A percentile compares a stretch with the other conserved stretches of the same genome.
Evolutionary conservation across 2,329 filamentous ascomycete species (phyloP).

Genomic region (Monilinia aucupariae): DNA sequence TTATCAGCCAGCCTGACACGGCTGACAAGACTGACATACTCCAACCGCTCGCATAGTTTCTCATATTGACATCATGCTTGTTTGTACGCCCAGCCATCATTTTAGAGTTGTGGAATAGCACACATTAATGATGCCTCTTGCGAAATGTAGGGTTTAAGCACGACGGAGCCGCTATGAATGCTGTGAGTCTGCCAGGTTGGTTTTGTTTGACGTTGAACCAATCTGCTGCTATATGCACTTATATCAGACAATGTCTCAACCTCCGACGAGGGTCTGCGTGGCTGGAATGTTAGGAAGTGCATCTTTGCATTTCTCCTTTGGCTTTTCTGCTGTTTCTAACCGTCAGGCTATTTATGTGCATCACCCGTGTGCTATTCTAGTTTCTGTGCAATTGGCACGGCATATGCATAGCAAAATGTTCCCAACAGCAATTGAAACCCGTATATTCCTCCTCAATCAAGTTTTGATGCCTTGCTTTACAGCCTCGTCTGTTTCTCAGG

Average conservation of each 20-base stretch:
- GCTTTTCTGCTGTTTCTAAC: not conserved
- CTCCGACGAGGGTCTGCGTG: not conserved
- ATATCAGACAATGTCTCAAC: not conserved
- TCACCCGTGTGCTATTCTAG: not conserved
- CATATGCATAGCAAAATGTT: not conserved
- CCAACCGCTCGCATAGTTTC: not conserved
- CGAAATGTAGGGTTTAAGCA: not conserved
- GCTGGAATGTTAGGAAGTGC: not conserved
- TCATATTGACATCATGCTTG: not conserved
- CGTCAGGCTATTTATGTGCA: not conserved
- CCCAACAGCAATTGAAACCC: not conserved
- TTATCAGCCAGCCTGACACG: not conserved
- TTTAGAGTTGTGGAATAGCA: not conserved
- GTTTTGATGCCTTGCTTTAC: not conserved
- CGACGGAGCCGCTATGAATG: no score
- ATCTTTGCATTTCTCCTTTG: not conserved
- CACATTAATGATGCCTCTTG: not conserved
- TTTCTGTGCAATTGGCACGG: not conserved
- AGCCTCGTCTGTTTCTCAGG: not conserved
- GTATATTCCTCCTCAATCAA: not conserved
- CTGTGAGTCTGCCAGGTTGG: not conserved
- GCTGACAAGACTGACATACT: not conserved
- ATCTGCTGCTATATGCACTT: not conserved
- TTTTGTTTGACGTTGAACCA: not conserved
- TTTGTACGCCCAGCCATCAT: not conserved